phyloP scores from a whole-genome alignment of 208 protist species.

The Vickermania spadyakhi region DNA sequence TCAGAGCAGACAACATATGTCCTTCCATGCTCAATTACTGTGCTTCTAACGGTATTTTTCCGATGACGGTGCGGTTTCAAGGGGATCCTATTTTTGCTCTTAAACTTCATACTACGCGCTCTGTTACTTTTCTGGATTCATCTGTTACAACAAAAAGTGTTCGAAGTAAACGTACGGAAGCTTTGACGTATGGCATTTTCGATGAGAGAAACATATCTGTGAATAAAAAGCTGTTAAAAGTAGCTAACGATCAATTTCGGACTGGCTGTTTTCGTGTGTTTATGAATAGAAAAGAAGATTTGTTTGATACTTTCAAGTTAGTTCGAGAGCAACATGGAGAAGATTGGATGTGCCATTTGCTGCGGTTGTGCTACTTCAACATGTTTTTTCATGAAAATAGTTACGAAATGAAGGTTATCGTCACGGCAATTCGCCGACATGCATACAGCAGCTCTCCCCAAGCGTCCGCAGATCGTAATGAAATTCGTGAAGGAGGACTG shows the following conservation, averaged over 20 bases:
- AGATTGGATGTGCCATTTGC: neutral
- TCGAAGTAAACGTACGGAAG: neutral
- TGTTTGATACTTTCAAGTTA: neutral
- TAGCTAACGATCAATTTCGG: neutral
- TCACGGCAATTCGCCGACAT: neutral
- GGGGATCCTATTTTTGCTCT: neutral
- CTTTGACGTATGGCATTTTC: neutral
- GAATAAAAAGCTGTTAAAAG: neutral
- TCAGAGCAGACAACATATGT: neutral
- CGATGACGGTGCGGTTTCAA: neutral
- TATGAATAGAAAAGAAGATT: neutral
- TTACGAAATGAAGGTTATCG: neutral
- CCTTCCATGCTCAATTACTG: neutral
- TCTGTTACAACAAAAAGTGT: neutral
- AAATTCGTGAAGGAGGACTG: slow-evolving; percentile 27
- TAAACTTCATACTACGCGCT: neutral
- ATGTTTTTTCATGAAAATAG: neutral
- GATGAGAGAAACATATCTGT: neutral
- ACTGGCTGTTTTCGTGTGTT: neutral
- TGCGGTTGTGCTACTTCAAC: neutral
- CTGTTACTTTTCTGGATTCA: neutral
- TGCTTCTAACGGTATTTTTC: neutral
- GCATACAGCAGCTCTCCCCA: neutral
- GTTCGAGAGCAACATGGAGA: neutral
- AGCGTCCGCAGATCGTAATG: slow-evolving; percentile 2